Evolutionary conservation across 176 grass and related monocot genomes (phyloP), one percentile per base, ranked within the genome.

Genomic region (Avena eriantha): DNA sequence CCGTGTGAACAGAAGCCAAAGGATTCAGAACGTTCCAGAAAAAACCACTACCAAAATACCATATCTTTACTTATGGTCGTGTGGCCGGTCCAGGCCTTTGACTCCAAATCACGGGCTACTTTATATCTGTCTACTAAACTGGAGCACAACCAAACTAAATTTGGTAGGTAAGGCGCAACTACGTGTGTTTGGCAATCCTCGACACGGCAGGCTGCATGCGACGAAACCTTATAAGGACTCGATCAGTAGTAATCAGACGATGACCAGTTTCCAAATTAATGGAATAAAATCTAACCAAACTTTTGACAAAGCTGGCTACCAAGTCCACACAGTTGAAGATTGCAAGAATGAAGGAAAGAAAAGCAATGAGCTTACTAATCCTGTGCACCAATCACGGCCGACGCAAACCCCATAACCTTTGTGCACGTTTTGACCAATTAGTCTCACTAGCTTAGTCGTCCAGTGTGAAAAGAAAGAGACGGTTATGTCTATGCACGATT

Each of bases 91-190:
- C 74, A 73, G 58, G 2, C 3, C 39, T 11, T 86, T 69, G 70
- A 81, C 64, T 77, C 43, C 88, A 77, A 41, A 69, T 59, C 68
- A 39, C 76, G 58, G 69, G 15, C 49, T 11, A 66, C 26, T 16
- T 33, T 53, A 53, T 53, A 53, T 18, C 53, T 69, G 67, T 80
- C 78, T 43, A 61, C 39, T 86, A 75, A 48, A 81, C 9, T 66
- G 39, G 16, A 80, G n/a, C 81, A 76, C 69, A 76, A 45, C 76
- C 68, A 87, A 81, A 83, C 75, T 58, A 34, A 18, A 58, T 76
- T 24, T 49, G 80, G 85, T 74, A 87, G 67, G 89, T 80, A 69
- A 69, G 34, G 21, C 21, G 26, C 75, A 70, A 50, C 83, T 76
- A 53, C 14, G 46, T 70, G 46, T 70, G 26, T 51, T 85, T 65